These are phyloP conservation scores for Tympanopsis confertula DNA, from an alignment of 2,329 filamentous ascomycete genomes.

Conservation along the genomic window DNA sequence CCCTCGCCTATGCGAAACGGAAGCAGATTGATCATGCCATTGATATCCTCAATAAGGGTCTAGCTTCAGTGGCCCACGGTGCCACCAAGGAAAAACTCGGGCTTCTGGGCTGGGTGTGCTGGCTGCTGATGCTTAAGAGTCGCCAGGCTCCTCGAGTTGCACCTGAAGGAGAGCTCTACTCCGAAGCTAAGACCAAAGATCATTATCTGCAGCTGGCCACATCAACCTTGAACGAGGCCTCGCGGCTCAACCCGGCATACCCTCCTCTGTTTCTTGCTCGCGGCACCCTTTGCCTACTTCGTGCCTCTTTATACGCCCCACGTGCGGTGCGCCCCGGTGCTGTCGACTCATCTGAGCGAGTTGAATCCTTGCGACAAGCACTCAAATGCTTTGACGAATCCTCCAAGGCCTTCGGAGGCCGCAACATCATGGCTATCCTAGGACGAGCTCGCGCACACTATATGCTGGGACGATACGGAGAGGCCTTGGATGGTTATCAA, in stretches of 20 bases:
- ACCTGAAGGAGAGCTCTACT: conserved; percentile 49
- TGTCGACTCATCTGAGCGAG: conserved; percentile 26
- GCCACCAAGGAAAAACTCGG: conserved; percentile 55
- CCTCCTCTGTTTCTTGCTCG: conserved; percentile 83
- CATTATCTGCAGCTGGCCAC: conserved; percentile 86
- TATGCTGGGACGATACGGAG: conserved; percentile 52
- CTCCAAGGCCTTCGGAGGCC: conserved; percentile 46
- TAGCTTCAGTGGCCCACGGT: conserved; percentile 43
- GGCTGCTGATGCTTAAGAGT: conserved; percentile 61
- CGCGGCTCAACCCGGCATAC: conserved; percentile 82
- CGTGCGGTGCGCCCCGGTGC: not conserved
- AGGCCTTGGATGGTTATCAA: conserved; percentile 57
- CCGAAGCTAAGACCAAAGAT: conserved; percentile 82
- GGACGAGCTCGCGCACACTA: conserved; percentile 58
- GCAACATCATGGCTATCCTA: conserved; percentile 59
- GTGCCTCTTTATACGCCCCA: conserved; percentile 71
- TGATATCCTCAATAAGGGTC: conserved; percentile 29
- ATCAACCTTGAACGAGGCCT: conserved; percentile 85
- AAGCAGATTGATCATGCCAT: conserved; percentile 46
- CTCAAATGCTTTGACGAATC: conserved; percentile 64
- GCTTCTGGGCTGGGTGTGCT: conserved; percentile 56
- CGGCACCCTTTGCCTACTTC: conserved; percentile 77
- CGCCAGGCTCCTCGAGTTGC: conserved; percentile 55
- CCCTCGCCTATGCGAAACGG: conserved; percentile 58
- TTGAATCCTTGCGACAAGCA: conserved; percentile 53